Conservation (phyloP, 2,329 filamentous ascomycete species). For the Xylogone sp. region DNA sequence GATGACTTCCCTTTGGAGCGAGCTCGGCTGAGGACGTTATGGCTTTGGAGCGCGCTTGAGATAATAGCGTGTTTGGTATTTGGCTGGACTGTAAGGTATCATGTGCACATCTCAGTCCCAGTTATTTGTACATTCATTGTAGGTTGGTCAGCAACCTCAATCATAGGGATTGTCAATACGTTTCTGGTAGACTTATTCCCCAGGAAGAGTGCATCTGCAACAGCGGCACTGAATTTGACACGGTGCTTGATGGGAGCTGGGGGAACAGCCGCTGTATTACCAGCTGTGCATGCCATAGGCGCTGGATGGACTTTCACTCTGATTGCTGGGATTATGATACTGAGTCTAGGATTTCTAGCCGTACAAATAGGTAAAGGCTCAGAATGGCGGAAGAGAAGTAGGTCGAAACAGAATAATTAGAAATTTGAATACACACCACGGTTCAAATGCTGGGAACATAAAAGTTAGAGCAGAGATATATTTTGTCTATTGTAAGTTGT, state of each 20-base stretch:
- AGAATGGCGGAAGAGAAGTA: constrained; percentile 39
- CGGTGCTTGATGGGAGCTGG: constrained; percentile 31
- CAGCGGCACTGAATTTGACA: constrained; percentile 31
- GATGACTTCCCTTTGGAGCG: constrained; percentile 38
- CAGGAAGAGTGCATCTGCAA: constrained; percentile 27
- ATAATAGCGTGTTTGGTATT: constrained; percentile 31
- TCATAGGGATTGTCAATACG: constrained; percentile 29
- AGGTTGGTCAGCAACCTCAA: constrained; percentile 28
- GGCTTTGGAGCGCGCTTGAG: constrained; percentile 32
- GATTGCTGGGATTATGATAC: constrained; percentile 29
- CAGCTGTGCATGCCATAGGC: constrained; percentile 22
- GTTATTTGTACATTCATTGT: constrained; percentile 31
- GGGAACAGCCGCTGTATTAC: constrained; percentile 23
- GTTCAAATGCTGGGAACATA: too few relatives aligned
- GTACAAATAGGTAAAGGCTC: constrained; percentile 28
- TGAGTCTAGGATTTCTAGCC: constrained; percentile 34
- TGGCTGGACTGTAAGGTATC: constrained; percentile 28
- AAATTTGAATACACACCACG: too few relatives aligned
- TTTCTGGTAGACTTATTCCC: constrained; percentile 32
- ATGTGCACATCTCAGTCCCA: constrained; percentile 29
- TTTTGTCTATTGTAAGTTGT: too few relatives aligned
- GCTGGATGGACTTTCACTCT: constrained; percentile 23
- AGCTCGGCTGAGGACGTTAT: constrained; percentile 28
- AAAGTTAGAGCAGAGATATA: too few relatives aligned
- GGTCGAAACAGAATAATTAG: too few relatives aligned